Base-by-base conservation (phyloP, 106 monocot genomes). In the Allium sativum region DNA sequence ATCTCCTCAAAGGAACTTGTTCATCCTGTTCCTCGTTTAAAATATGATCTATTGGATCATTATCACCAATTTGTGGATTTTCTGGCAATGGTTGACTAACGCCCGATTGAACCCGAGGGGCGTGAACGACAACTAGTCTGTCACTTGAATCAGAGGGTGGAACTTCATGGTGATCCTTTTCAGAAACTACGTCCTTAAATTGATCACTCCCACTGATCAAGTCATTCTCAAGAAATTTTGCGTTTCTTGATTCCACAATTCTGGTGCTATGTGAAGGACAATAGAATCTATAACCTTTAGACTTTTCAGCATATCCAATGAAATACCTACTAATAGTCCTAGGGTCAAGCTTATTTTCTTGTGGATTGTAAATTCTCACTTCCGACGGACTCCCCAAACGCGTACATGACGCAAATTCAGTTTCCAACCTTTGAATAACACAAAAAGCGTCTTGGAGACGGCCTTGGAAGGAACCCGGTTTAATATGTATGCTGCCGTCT, bases 71-170 rank as follows among this genome's bases (percentile, higher is more conserved):
- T 65, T 65, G 65, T 65, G 52, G 44, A 53, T 40, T 40, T 15
- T 65, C 65, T 41, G 20, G 7, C 13, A 52, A 1, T 40, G 16
- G 53, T 52, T 41, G 51, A 16, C n/a, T 53, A 52, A 41, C 52
- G 1, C 65, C 40, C 20, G 47, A 42, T 66, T 66, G 41, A 14
- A 53, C 40, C 52, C 40, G 52, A 31, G 40, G 53, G 22, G 52
- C 42, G 12, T 53, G 65, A 66, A 41, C 16, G 10, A 66, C 42
- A 53, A 66, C 6, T 0, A 66, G 7, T 40, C 18, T 66, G 41
- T 66, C 50, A 53, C 40, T n/a, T 40, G 52, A 66, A 16, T 13
- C 53, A 42, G 44, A 66, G 53, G 17, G 53, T 66, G 52, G 41
- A 51, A n/a, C 12, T 4, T 51, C 50, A 31, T 5, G 17, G 54